A percentile compares a stretch with the other conserved stretches of the same genome.
Evolutionary conservation across 805 yeast species (phyloP).

Genomic region (Saccharomycopsis olivae): DNA sequence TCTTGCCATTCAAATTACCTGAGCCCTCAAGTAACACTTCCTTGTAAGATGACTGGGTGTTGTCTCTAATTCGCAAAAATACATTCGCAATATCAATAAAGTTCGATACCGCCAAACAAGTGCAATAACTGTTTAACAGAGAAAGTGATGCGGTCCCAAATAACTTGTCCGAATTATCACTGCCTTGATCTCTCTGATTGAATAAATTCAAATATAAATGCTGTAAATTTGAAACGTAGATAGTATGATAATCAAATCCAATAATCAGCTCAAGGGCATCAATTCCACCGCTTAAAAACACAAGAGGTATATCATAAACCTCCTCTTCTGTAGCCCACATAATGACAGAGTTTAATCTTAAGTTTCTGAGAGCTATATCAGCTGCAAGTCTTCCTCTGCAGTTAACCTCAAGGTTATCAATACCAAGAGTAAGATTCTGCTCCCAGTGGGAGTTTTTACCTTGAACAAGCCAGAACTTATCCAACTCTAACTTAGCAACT

Average conservation of each 20-base stretch:
- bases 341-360: constrained; percentile 52
- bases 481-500: constrained; percentile 40
- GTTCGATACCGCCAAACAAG: constrained; percentile 81
- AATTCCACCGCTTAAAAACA: constrained; percentile 49
- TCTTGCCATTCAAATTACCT: constrained; percentile 20
- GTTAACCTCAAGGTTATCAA: constrained; percentile 38
- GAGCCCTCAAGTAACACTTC: constrained; percentile 64
- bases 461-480: constrained; percentile 57
- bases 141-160: constrained; percentile 40
- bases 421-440: constrained; percentile 55
- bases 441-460: constrained; percentile 59
- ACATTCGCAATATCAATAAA: constrained; percentile 69
- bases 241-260: constrained; percentile 79
- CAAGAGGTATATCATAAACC: constrained; percentile 49
- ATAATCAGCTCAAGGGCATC: constrained; percentile 46
- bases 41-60: constrained; percentile 58
- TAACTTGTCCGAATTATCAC: constrained; percentile 47
- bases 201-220: constrained; percentile 43
- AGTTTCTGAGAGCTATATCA: constrained; percentile 34
- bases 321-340: constrained; percentile 50
- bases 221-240: constrained; percentile 49
- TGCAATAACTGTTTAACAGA: constrained; percentile 50
- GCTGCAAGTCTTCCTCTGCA: constrained; percentile 83
- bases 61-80: constrained; percentile 59
- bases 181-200: constrained; percentile 49